Percentiles rank a stretch among this genome's conserved stretches.
phyloP scores from a whole-genome alignment of 139 green algal genomes.

The Micromonas commoda region DNA sequence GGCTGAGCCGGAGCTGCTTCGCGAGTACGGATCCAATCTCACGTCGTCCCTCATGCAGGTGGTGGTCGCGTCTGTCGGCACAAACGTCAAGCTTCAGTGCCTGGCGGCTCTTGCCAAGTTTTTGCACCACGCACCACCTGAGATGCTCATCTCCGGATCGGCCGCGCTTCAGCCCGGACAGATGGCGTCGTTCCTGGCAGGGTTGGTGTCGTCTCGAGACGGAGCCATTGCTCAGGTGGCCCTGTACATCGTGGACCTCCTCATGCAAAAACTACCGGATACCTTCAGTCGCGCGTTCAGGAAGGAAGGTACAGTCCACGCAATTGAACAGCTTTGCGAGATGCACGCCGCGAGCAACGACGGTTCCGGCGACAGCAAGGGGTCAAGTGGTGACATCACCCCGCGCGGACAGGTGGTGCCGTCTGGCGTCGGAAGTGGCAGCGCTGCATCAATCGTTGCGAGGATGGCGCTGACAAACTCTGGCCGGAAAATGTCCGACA shows the following conservation, averaged over 20 bases:
- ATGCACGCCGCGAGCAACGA: neutral
- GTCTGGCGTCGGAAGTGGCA: neutral
- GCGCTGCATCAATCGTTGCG: neutral
- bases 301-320: constrained; percentile 86
- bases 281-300: constrained; percentile 68
- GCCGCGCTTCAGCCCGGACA: neutral
- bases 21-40: constrained; percentile 55
- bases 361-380: neutral
- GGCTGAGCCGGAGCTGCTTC: constrained; percentile 51
- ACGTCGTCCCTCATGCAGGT: constrained; percentile 6
- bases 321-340: constrained; percentile 60
- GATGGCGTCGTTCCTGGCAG: constrained; percentile 58
- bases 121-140: constrained; percentile 47
- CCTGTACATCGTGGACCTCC: constrained; percentile 67
- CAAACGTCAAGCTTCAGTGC: constrained; percentile 55
- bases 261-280: constrained; percentile 81
- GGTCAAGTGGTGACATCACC: neutral
- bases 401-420: neutral
- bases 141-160: constrained; percentile 43
- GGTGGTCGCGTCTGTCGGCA: neutral
- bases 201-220: constrained; percentile 66
- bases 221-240: constrained; percentile 17
- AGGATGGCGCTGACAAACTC: neutral
- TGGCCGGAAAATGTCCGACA: neutral
- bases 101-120: constrained; percentile 65